These are phyloP conservation scores for Sarocladium strictum DNA, from an alignment of 2,329 filamentous ascomycete species.

Conservation along the genomic window DNA sequence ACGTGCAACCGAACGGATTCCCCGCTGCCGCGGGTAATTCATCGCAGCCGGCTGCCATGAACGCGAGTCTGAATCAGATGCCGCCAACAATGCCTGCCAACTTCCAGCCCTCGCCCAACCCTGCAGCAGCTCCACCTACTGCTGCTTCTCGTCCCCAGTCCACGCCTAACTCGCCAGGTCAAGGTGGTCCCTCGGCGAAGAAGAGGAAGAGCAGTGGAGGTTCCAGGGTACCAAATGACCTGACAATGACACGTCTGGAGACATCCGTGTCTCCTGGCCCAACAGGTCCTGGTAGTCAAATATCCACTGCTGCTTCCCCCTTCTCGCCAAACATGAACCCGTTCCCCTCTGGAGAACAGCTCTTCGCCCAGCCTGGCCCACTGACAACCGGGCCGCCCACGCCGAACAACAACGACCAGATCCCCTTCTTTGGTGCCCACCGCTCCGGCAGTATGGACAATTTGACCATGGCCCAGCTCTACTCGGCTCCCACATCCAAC, in stretches of 20 bases:
- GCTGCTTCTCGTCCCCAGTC: constrained; percentile 45
- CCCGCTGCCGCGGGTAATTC: neutral
- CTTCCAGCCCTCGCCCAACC: constrained; percentile 25
- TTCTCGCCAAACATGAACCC: constrained; percentile 42
- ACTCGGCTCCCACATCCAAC: constrained; percentile 65
- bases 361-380: constrained; percentile 36
- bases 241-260: constrained; percentile 80
- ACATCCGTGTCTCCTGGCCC: constrained; percentile 31
- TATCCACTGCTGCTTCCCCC: constrained; percentile 41
- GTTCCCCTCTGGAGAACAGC: constrained; percentile 38
- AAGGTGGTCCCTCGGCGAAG: constrained; percentile 63
- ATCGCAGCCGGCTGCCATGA: neutral
- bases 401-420: constrained; percentile 57
- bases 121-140: neutral
- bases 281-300: constrained; percentile 24
- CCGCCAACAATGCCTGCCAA: neutral
- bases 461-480: constrained; percentile 56
- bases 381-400: constrained; percentile 58
- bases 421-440: constrained; percentile 47
- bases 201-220: constrained; percentile 73
- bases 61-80: neutral
- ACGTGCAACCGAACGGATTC: neutral
- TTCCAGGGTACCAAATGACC: constrained; percentile 63
- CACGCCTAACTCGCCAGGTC: constrained; percentile 66
- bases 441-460: constrained; percentile 62